Percentiles rank a stretch among this genome's conserved stretches.
Evolutionary conservation across 345 rosid species (phyloP).

Genomic region (Hypericum perforatum): DNA sequence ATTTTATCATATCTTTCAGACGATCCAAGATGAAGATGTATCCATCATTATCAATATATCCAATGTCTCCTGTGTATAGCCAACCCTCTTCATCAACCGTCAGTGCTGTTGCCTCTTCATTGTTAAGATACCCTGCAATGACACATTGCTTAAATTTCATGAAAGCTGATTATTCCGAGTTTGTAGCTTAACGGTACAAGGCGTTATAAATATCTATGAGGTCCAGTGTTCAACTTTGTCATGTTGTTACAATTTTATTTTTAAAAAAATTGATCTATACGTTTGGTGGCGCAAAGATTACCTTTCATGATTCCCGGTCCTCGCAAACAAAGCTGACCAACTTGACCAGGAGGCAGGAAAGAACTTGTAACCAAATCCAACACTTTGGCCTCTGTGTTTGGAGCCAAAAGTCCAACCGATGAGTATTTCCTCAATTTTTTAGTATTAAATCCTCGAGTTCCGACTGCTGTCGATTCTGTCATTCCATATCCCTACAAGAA

Average conservation of each 20-base stretch:
- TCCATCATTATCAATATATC: slow-evolving; percentile 63
- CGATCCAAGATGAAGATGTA: slow-evolving; percentile 57
- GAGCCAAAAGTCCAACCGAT: slow-evolving; percentile 77
- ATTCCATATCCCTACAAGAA: slow-evolving; percentile 70
- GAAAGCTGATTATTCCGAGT: too few relatives aligned
- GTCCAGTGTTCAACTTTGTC: too few relatives aligned
- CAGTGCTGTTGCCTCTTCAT: slow-evolving; percentile 47
- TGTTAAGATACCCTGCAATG: slow-evolving; percentile 54
- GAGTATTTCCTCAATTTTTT: slow-evolving; percentile 27
- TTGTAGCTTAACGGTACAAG: too few relatives aligned
- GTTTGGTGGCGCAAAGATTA: slow-evolving; percentile 3
- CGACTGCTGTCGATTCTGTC: slow-evolving; percentile 82
- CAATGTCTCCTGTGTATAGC: slow-evolving; percentile 85
- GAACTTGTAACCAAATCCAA: slow-evolving; percentile 52
- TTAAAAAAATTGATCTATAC: too few relatives aligned
- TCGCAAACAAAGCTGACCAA: slow-evolving; percentile 78
- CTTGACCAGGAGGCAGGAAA: slow-evolving; percentile 50
- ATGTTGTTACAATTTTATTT: too few relatives aligned
- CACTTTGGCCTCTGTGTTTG: slow-evolving; percentile 76
- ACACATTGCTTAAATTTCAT: background rate
- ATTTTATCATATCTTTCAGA: slow-evolving; percentile 74
- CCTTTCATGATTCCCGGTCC: slow-evolving; percentile 82
- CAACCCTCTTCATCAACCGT: slow-evolving; percentile 56
- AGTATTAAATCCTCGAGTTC: slow-evolving; percentile 66
- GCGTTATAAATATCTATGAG: too few relatives aligned